Base-by-base conservation (phyloP, 257 asterid species). In the Solanum lignicaule region DNA sequence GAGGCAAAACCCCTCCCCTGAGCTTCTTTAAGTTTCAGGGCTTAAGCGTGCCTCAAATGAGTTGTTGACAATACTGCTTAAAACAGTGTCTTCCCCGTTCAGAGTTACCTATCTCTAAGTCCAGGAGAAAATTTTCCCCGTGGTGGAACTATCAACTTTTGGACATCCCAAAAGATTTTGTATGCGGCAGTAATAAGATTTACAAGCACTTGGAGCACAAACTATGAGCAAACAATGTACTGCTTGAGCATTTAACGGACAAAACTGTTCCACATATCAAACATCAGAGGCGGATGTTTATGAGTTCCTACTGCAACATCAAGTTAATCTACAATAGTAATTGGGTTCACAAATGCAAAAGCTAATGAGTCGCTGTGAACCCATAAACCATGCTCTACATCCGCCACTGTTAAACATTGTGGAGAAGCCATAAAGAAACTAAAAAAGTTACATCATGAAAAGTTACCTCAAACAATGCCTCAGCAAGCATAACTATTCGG, bases 381-480 rank as follows among this genome's bases (percentile, higher is more conserved):
- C 78, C 79, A 71, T 71, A 32, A 32, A 32, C 79, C 2, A 71
- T 71, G 15, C 9, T 18, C 1, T 1, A 35, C 29, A 71, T 35
- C 82, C 3, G 7, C 31, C 18, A 35, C 33, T 39, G 31, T 76
- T 38, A n/a, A 76, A 76, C 83, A 82, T 82, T 46, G 29, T 18
- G 69, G 43, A 81, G 85, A 48, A 29, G 43, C 29, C 69, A 48
- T 81, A 82, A 81, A 81, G 68, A 81, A 31, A 81, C 39, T 29
- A 38, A 82, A 82, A 82, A 46, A 27, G 69, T 46, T 46, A 29
- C 85, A 48, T 46, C n/a, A 48, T 48, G 69, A 68, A 82, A 83
- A n/a, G 89, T 72, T 92, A 95, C 98, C 99, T 96, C 98, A 91
- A 96, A 96, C 86, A 96, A 91, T 78, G 99, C 98, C 92, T 96